phyloP scores from a whole-genome alignment of 139 green algal genomes.

The Micractinium sp. region DNA sequence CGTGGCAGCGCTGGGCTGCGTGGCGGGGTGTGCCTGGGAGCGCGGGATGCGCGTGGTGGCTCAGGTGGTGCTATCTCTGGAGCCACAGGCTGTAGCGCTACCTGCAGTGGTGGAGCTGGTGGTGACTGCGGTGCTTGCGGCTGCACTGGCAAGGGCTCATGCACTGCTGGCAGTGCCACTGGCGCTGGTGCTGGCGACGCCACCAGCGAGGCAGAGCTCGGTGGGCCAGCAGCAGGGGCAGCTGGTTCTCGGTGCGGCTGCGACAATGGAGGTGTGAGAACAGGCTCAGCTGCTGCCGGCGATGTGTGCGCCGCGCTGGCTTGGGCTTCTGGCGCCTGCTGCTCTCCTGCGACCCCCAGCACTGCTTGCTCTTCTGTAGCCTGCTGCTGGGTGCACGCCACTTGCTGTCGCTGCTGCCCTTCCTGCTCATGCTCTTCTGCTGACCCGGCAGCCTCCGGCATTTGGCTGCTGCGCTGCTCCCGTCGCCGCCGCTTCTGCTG shows the following conservation, averaged over 20 bases:
- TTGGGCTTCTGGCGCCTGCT: too few species aligned
- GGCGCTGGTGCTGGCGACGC: background rate
- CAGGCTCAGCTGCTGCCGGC: too few species aligned
- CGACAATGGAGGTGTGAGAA: too few species aligned
- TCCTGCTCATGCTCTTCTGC: background rate
- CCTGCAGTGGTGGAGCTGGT: background rate
- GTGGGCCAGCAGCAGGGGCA: too few species aligned
- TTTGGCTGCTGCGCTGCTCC: background rate
- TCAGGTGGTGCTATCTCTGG: background rate
- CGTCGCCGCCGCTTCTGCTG: background rate
- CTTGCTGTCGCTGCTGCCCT: background rate
- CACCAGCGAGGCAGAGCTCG: background rate
- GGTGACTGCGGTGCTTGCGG: too few species aligned
- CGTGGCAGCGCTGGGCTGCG: background rate
- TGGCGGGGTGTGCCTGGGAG: background rate
- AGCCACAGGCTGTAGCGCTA: too few species aligned
- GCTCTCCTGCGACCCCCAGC: too few species aligned
- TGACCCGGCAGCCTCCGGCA: background rate
- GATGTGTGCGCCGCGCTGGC: too few species aligned
- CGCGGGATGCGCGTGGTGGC: too few species aligned
- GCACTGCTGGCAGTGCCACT: background rate
- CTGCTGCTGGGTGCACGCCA: too few species aligned
- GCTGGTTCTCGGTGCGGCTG: too few species aligned
- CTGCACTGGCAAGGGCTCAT: background rate
- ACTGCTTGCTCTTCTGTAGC: too few species aligned